Evolutionary conservation across 2,329 filamentous ascomycete species (phyloP).

Genomic region (Penicillium sp.): DNA sequence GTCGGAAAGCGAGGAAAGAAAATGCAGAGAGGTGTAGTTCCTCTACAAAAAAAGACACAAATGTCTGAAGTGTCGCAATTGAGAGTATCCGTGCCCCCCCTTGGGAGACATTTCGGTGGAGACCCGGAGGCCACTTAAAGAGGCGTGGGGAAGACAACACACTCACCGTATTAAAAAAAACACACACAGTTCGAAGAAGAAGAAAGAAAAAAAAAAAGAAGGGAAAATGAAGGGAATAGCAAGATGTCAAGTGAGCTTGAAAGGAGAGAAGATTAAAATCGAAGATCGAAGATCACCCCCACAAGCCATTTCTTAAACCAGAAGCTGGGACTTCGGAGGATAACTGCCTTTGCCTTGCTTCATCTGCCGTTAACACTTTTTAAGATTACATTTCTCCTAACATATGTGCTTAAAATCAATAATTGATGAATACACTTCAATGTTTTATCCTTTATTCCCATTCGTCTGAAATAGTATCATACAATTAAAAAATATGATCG

Average conservation of each 20-base stretch:
- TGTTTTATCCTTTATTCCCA: not conserved
- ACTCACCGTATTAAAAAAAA: conserved; percentile 18
- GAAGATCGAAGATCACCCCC: conserved; percentile 9
- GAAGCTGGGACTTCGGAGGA: not conserved
- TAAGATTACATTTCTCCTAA: conserved; percentile 1
- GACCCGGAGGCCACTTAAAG: conserved; percentile 22
- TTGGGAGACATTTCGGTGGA: conserved; percentile 31
- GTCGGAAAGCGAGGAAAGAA: conserved; percentile 7
- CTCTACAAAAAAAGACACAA: conserved; percentile 4
- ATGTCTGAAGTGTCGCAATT: conserved; percentile 12
- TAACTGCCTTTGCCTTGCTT: conserved; percentile 7
- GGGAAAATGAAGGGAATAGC: not conserved
- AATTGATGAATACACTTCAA: not conserved
- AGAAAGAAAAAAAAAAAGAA: too few species aligned
- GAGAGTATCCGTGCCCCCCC: conserved; percentile 22
- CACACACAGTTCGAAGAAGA: not conserved
- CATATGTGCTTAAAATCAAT: not conserved
- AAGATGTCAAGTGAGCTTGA: not conserved
- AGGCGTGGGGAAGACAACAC: conserved; percentile 31
- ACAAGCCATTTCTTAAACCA: not conserved
- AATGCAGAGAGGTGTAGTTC: conserved; percentile 4
- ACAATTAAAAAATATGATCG: not conserved
- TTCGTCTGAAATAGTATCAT: not conserved
- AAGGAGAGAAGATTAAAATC: conserved; percentile 5
- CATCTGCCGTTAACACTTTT: not conserved